Evolutionary conservation across 2,329 filamentous ascomycete species (phyloP), one percentile per base, ranked within the genome.

Genomic region (Hypoxylon sp.): DNA sequence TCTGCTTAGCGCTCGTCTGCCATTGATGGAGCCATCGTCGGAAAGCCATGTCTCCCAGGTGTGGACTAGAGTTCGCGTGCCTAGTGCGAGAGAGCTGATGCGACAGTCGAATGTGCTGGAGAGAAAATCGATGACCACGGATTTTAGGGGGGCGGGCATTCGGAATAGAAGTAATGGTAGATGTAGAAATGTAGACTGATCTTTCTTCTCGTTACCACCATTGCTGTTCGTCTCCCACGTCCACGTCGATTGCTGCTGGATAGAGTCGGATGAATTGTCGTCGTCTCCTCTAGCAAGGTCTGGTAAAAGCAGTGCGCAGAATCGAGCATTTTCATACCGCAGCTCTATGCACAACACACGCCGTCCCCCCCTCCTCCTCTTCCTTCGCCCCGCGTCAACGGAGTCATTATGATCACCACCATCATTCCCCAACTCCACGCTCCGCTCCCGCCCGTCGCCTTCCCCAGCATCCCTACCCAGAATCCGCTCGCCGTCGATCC

Each of bases 71-170:
- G 77, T 80, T 32, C 71, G 72, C 5, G 79, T 81, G 4, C 78
- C 77, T 2, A 84, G 64, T 1, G 71, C 71, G 30, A 84, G 66
- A 3, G 77, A 69, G 44, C 72, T 77, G 32, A 83, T 74, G 19
- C 79, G 80, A 54, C 79, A 83, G 67, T 85, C 82, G 55, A 84
- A 84, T 0, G 75, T 76, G 30, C 67, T 73, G 3, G 75, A 71
- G 7, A 85, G 67, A 64, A 83, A 85, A 15, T 77, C 73, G n/a
- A 72, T 53, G 0, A 84, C 59, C 13, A 79, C 68, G 2, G 69
- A 51, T 57, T 80, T 81, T 1, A 84, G 68, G 2, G 79, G 67
- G 3, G 75, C 68, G 0, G 82, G 81, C 78, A 84, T 83, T 16
- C 80, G 75, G 20, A 83, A 65, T 1, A 85, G 68, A 2, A 84